Evolutionary conservation across 2,329 filamentous ascomycete species (phyloP).

Genomic region (Fusarium euwallaceae): DNA sequence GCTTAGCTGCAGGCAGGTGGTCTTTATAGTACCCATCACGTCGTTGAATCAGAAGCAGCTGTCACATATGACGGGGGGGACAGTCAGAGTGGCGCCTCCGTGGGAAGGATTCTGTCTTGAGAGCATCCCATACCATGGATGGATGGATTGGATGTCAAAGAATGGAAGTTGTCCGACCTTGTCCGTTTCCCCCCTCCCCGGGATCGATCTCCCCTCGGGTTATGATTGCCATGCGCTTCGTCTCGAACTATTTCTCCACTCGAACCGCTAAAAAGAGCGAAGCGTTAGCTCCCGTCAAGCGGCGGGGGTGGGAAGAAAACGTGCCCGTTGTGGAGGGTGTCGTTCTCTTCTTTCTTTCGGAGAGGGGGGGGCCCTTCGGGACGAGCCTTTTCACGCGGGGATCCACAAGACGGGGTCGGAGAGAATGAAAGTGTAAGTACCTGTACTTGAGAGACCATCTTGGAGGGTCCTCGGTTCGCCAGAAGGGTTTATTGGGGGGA

Average conservation of each 20-base stretch:
- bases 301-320: background rate
- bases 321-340: background rate
- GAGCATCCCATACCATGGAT: background rate
- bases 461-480: background rate
- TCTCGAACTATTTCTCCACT: background rate
- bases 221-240: background rate
- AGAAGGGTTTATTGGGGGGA: background rate
- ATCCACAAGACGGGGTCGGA: background rate
- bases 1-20: background rate
- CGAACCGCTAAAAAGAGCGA: background rate
- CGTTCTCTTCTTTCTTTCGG: background rate
- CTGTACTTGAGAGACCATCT: background rate
- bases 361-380: background rate
- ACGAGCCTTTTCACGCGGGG: background rate
- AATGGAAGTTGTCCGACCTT: background rate
- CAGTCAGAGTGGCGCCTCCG: background rate
- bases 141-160: background rate
- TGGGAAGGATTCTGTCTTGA: background rate
- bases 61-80: background rate
- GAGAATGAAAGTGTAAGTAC: background rate
- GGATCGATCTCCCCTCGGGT: background rate
- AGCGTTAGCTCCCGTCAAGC: background rate
- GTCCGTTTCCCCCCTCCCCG: background rate
- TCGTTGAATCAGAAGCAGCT: background rate
- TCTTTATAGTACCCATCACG: slow-evolving; percentile 1